Evolutionary conservation across 345 rosid genomes (phyloP), one percentile per base, ranked within the genome.

Genomic region (Corchorus olitorius): DNA sequence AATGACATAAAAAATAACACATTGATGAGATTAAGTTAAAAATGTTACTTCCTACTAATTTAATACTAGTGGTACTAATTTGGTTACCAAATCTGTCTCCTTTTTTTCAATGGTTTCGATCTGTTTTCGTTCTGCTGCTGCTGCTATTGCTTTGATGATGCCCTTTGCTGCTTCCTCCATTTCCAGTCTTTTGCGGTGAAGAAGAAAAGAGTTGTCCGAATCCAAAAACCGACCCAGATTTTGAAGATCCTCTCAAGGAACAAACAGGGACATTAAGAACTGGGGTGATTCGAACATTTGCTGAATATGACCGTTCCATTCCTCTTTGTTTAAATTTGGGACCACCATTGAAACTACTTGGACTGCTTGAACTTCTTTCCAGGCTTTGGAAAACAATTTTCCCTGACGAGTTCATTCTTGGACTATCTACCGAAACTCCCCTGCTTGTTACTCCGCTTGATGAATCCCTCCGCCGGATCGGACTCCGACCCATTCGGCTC

Each of bases 311-410:
- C 79, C 98, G 85, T 82, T 92, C 98, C 92, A 96, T 87, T 2
- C 97, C 97, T 71, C 93, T 86, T 70, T 90, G 91, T 76, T 92
- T 92, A 76, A 76, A 76, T 55, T 90, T 91, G 2, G 94, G 94
- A 7, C 97, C 97, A 16, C 98, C 98, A 11, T 93, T 94, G 82
- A 93, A 93, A 79, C 90, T 92, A 54, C 99, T 92, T 6, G 99
- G 99, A 81, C 98, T 96, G 73, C 99, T 96, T 0, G 98, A 92
- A 72, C 99, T 96, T 84, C 99, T 87, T 85, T 89, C 98, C 76
- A 96, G 77, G 82, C 92, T 88, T 77, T 96, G 95, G 76, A 93
- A 96, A 75, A 96, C 94, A 41, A 96, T 88, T 74, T 94, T 96
- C 54, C 99, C 99, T 6, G 97, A 96, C 0, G 99, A 91, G 62